A percentile compares a stretch with the other conserved stretches of the same genome.
Evolutionary conservation across 208 protist species (phyloP).

Genomic region (Trypanosoma grayi): DNA sequence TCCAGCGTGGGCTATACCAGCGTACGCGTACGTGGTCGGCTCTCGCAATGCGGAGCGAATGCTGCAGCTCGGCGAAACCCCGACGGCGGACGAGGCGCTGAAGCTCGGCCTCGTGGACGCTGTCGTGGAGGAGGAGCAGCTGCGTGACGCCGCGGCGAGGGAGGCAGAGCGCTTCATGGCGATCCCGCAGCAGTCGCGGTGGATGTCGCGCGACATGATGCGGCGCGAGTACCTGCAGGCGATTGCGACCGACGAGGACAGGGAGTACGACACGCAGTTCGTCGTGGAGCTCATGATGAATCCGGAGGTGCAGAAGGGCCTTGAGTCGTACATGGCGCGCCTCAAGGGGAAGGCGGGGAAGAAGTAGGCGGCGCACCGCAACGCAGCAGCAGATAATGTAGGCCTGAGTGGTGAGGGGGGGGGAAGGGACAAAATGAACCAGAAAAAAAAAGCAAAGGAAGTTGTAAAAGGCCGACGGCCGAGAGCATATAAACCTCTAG

Average conservation of each 20-base stretch:
- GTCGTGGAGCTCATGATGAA: constrained; percentile 63
- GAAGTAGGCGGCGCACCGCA: constrained; percentile 23
- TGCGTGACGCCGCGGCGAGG: constrained; percentile 43
- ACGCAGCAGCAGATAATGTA: too few relatives aligned
- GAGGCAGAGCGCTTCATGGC: constrained; percentile 60
- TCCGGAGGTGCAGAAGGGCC: constrained; percentile 68
- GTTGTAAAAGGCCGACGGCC: too few relatives aligned
- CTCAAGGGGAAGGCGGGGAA: constrained; percentile 53
- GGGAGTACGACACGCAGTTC: constrained; percentile 81
- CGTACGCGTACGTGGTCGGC: constrained; percentile 69
- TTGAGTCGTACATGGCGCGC: constrained; percentile 53
- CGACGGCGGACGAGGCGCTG: constrained; percentile 60
- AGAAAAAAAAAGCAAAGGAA: too few relatives aligned
- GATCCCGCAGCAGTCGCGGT: constrained; percentile 66
- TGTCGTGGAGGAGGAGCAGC: constrained; percentile 49
- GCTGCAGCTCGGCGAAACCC: constrained; percentile 78
- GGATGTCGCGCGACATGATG: constrained; percentile 83
- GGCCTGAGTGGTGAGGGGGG: too few relatives aligned
- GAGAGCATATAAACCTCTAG: too few relatives aligned
- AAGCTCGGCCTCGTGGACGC: constrained; percentile 63
- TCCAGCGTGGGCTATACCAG: constrained; percentile 70
- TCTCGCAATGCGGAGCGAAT: constrained; percentile 62
- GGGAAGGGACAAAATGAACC: too few relatives aligned
- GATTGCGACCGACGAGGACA: constrained; percentile 69
- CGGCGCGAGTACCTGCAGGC: constrained; percentile 73